These are phyloP conservation scores for Brasilioporus rufonigricans DNA, from an alignment of 768 basidiomycete species.

Conservation along the genomic window DNA sequence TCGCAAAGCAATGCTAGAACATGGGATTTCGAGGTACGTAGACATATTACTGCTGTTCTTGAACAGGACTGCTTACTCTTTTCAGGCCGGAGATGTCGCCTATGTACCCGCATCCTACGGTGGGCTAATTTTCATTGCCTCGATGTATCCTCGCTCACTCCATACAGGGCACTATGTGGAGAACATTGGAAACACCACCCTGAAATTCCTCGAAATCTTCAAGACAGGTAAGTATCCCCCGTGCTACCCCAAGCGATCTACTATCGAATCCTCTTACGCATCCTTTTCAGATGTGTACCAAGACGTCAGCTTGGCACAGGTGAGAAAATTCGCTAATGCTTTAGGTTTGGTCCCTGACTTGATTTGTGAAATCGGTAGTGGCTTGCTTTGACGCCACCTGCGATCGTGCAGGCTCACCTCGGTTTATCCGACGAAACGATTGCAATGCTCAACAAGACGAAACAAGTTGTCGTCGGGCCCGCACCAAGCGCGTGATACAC, in stretches of 20 bases:
- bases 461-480: constrained; percentile 37
- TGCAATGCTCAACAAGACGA: constrained; percentile 36
- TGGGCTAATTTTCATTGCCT: not conserved
- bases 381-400: constrained; percentile 47
- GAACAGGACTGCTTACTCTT: not conserved
- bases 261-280: not conserved
- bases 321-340: constrained; percentile 18
- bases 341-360: not conserved
- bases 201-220: constrained; percentile 50
- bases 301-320: constrained; percentile 46
- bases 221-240: constrained; percentile 32
- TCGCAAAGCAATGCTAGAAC: constrained; percentile 51
- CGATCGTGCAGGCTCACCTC: constrained; percentile 45
- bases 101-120: constrained; percentile 17
- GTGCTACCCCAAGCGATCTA: not conserved
- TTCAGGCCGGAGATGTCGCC: constrained; percentile 22
- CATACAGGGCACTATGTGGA: constrained; percentile 50
- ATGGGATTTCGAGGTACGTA: constrained; percentile 52
- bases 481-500: not conserved
- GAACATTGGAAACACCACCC: constrained; percentile 49
- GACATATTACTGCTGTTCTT: not conserved
- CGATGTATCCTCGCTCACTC: not conserved
- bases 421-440: constrained; percentile 39
- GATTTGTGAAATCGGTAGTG: constrained; percentile 25
- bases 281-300: constrained; percentile 20